Evolutionary conservation across 768 basidiomycete genomes (phyloP).

Genomic region (Xerocomellus dryophilus): DNA sequence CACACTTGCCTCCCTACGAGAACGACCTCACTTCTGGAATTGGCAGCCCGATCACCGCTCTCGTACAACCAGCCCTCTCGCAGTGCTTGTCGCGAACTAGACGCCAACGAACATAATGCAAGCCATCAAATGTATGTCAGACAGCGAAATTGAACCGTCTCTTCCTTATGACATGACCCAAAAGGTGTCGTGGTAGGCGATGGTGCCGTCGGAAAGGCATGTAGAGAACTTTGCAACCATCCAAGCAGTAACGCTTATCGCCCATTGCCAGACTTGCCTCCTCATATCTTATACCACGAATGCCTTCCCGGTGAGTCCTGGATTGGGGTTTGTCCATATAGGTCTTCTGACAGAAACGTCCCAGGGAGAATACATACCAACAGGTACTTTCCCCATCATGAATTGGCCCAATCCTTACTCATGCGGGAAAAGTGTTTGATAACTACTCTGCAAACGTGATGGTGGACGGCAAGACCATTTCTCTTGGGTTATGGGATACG

Average conservation of each 20-base stretch:
- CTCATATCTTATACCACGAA: slow-evolving; percentile 99
- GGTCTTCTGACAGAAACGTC: slow-evolving; percentile 16
- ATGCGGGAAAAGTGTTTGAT: slow-evolving; percentile 73
- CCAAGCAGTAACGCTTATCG: slow-evolving; percentile 12
- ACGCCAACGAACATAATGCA: slow-evolving; percentile 53
- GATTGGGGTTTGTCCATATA: slow-evolving; percentile 13
- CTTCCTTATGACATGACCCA: slow-evolving; percentile 32
- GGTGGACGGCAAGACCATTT: slow-evolving; percentile 98
- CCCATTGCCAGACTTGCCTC: slow-evolving; percentile 77
- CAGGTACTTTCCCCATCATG: slow-evolving; percentile 49
- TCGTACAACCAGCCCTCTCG: slow-evolving; percentile 11
- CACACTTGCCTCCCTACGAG: neutral
- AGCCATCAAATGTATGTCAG: slow-evolving; percentile 83
- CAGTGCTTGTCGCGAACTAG: slow-evolving; percentile 13
- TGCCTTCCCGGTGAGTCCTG: slow-evolving; percentile 79
- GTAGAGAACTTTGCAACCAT: slow-evolving; percentile 24
- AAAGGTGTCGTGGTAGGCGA: slow-evolving; percentile 97
- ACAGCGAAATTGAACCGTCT: slow-evolving; percentile 7
- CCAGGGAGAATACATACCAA: slow-evolving; percentile 96
- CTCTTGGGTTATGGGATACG: slow-evolving; percentile 99
- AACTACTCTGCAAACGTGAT: slow-evolving; percentile 99
- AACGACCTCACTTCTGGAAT: slow-evolving; percentile 10
- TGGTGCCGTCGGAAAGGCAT: slow-evolving; percentile 96
- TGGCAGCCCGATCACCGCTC: slow-evolving; percentile 17
- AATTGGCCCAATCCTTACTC: slow-evolving; percentile 4